Conservation (phyloP, 2,329 filamentous ascomycete species). For the Fusarium pininemorale region DNA sequence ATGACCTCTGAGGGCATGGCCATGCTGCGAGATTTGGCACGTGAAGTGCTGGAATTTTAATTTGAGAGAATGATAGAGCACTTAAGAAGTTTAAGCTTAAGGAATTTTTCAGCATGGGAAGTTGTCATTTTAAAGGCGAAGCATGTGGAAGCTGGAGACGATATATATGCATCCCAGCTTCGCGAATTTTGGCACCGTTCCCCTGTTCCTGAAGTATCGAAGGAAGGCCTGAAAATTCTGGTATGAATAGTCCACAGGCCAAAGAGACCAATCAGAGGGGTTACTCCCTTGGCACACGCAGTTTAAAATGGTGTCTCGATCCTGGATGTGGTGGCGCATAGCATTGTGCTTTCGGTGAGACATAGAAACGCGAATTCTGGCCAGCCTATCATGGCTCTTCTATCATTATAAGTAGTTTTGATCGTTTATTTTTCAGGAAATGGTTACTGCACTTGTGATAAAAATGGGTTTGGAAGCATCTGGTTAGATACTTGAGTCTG, state of each 20-base stretch:
- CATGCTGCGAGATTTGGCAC: rapidly evolving
- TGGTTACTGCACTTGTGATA: no score
- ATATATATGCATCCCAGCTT: not conserved
- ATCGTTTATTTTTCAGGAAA: no score
- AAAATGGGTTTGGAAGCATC: no score
- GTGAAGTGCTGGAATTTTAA: rapidly evolving
- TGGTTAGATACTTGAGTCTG: no score
- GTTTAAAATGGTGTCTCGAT: no score
- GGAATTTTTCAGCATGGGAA: rapidly evolving
- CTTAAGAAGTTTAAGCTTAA: rapidly evolving
- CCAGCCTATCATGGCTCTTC: not conserved
- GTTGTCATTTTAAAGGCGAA: rapidly evolving
- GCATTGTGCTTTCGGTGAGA: rapidly evolving
- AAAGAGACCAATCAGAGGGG: no score
- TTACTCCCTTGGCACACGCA: no score
- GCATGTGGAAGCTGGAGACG: not conserved
- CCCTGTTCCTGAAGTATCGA: no score
- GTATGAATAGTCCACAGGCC: no score
- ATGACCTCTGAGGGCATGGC: not conserved
- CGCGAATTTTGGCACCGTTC: not conserved
- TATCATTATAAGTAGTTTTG: rapidly evolving
- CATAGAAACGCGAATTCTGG: not conserved
- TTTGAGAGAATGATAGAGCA: not conserved
- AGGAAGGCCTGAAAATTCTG: no score
- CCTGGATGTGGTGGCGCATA: no score